phyloP scores from a whole-genome alignment of 2,329 filamentous ascomycete genomes.

The Talaromyces sp. region DNA sequence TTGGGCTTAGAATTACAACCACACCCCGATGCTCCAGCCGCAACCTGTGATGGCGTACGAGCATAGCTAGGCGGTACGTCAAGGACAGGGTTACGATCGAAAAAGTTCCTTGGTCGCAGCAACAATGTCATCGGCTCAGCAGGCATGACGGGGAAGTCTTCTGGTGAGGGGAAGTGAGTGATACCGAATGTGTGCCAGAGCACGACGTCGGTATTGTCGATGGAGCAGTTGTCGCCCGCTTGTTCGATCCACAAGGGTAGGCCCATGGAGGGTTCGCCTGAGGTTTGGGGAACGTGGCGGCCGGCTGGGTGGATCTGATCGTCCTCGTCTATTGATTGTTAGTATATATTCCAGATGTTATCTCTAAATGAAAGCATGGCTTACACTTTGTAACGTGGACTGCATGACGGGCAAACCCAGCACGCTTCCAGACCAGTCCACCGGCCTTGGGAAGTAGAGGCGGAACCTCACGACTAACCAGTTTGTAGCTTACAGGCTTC shows the following conservation, averaged over 20 bases:
- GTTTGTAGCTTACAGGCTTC: conserved; percentile 82
- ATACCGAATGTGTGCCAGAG: conserved; percentile 94
- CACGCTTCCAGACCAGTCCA: conserved; percentile 82
- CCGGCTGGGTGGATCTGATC: conserved; percentile 81
- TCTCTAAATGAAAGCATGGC: conserved; percentile 29
- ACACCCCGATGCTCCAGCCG: conserved; percentile 40
- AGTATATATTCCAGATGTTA: not conserved
- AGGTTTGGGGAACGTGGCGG: conserved; percentile 83
- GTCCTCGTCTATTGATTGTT: conserved; percentile 63
- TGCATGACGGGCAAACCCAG: conserved; percentile 80
- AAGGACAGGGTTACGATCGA: conserved; percentile 71
- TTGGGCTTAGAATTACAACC: conserved; percentile 34
- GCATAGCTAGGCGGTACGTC: conserved; percentile 76
- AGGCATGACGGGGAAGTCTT: conserved; percentile 92
- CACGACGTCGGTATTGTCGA: conserved; percentile 82
- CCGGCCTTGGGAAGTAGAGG: conserved; percentile 74
- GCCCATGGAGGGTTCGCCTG: conserved; percentile 70
- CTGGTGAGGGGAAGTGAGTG: conserved; percentile 82
- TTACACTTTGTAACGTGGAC: conserved; percentile 87
- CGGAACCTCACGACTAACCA: conserved; percentile 82
- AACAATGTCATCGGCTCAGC: conserved; percentile 79
- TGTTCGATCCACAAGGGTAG: conserved; percentile 69
- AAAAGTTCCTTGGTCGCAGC: conserved; percentile 78
- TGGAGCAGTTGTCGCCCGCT: conserved; percentile 62
- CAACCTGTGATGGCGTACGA: conserved; percentile 67